Percentiles rank a stretch among this genome's conserved stretches.
phyloP scores from a whole-genome alignment of 2,329 filamentous ascomycete genomes.

The Lanzia echinophila region DNA sequence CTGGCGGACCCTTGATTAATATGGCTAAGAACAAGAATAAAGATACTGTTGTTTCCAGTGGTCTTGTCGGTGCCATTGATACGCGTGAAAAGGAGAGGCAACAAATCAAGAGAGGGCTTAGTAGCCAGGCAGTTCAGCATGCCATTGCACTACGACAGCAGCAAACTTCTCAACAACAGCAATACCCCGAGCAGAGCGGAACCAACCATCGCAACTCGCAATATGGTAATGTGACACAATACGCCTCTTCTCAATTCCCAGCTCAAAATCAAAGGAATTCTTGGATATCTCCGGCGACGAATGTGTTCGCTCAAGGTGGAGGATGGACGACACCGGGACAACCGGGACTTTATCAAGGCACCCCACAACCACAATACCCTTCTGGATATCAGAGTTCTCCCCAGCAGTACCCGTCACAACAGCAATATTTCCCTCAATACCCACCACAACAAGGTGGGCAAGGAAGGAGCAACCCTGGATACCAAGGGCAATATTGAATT shows the following conservation, averaged over 20 bases:
- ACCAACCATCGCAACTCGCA: slow-evolving; percentile 19
- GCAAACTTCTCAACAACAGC: slow-evolving; percentile 31
- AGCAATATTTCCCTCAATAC: slow-evolving; percentile 16
- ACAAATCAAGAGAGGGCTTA: slow-evolving; percentile 61
- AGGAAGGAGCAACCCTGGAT: slow-evolving; percentile 13
- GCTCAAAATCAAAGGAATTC: slow-evolving; percentile 27
- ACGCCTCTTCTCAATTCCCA: slow-evolving; percentile 19
- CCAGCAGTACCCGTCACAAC: slow-evolving; percentile 13
- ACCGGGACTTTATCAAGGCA: neutral
- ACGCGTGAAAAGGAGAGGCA: slow-evolving; percentile 71
- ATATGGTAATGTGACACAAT: slow-evolving; percentile 22
- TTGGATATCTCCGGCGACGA: slow-evolving; percentile 28
- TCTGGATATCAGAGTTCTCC: slow-evolving; percentile 12
- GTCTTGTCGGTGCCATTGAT: slow-evolving; percentile 73
- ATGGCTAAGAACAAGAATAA: slow-evolving; percentile 40
- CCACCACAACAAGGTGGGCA: slow-evolving; percentile 15
- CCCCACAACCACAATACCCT: neutral
- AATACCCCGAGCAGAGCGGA: slow-evolving; percentile 16
- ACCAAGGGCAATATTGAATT: slow-evolving; percentile 13
- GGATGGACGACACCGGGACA: slow-evolving; percentile 28
- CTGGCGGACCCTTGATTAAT: slow-evolving; percentile 66
- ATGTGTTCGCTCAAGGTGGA: slow-evolving; percentile 31
- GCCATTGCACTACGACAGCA: slow-evolving; percentile 65
- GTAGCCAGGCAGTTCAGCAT: slow-evolving; percentile 64
- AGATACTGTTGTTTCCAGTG: slow-evolving; percentile 43